Evolutionary conservation across 495 filamentous ascomycete species (phyloP).

Genomic region (Lasiosphaeria miniovina): DNA sequence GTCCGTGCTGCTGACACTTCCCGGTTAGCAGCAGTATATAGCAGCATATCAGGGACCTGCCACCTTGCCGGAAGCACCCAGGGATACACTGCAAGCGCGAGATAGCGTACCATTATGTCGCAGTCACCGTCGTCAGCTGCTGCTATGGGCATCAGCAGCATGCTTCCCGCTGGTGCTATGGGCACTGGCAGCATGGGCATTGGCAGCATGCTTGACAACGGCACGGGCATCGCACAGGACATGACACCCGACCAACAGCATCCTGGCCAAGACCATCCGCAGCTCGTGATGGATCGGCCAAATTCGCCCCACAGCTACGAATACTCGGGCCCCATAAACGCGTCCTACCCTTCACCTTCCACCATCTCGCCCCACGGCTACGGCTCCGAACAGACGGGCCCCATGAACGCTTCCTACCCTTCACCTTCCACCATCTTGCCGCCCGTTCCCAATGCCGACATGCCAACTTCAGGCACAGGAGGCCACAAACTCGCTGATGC

Average conservation of each 20-base stretch:
- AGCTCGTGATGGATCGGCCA: constrained; percentile 59
- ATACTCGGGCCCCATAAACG: constrained; percentile 31
- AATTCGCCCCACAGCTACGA: constrained; percentile 70
- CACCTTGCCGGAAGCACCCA: neutral
- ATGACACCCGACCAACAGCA: constrained; percentile 24
- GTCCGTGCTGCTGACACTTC: constrained; percentile 4
- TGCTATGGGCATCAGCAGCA: constrained; percentile 38
- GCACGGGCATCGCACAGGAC: constrained; percentile 23
- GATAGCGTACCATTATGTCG: constrained; percentile 25
- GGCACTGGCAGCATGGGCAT: too few species aligned
- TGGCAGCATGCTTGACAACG: too few species aligned
- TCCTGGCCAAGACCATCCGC: constrained; percentile 11
- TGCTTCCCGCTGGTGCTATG: too few species aligned
- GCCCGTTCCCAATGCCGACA: constrained; percentile 42
- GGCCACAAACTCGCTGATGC: constrained; percentile 35
- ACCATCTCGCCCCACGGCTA: too few species aligned
- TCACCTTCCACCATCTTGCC: constrained; percentile 55
- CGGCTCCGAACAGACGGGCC: too few species aligned
- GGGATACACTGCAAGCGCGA: neutral
- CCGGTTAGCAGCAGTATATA: constrained; percentile 1
- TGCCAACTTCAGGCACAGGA: constrained; percentile 37
- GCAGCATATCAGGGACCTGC: neutral
- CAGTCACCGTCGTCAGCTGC: constrained; percentile 33
- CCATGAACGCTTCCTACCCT: constrained; percentile 29
- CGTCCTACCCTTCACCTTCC: constrained; percentile 35